phyloP scores from a whole-genome alignment of 2,329 filamentous ascomycete species.

The Aspergillus transmontanensis region DNA sequence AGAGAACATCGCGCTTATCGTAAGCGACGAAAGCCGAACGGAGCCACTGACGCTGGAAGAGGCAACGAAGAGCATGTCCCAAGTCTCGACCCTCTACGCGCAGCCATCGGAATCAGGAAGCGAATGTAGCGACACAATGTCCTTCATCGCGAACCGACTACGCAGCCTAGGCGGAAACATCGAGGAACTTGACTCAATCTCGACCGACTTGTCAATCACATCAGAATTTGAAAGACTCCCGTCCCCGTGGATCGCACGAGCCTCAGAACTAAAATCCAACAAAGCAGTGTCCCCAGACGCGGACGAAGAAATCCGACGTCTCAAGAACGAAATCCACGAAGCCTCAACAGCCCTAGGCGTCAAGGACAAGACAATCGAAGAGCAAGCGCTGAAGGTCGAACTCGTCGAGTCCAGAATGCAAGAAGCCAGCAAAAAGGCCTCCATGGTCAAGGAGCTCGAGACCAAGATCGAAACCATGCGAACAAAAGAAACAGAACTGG shows the following conservation, averaged over 20 bases:
- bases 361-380: slow-evolving; percentile 81
- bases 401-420: slow-evolving; percentile 85
- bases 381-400: slow-evolving; percentile 87
- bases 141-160: slow-evolving; percentile 68
- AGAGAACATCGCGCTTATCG: slow-evolving; percentile 63
- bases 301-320: slow-evolving; percentile 78
- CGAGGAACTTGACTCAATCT: slow-evolving; percentile 70
- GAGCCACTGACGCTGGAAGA: slow-evolving; percentile 70
- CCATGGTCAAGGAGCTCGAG: slow-evolving; percentile 48
- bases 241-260: slow-evolving; percentile 81
- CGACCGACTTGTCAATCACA: slow-evolving; percentile 70
- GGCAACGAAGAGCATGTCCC: slow-evolving; percentile 62
- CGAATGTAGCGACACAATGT: slow-evolving; percentile 62
- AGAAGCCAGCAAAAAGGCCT: slow-evolving; percentile 77
- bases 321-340: slow-evolving; percentile 80
- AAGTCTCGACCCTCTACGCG: slow-evolving; percentile 29
- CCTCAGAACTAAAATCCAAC: slow-evolving; percentile 77
- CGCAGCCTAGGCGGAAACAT: slow-evolving; percentile 66
- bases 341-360: slow-evolving; percentile 71
- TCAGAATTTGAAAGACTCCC: slow-evolving; percentile 76
- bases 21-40: slow-evolving; percentile 71
- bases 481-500: slow-evolving; percentile 35
- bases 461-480: slow-evolving; percentile 44
- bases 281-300: slow-evolving; percentile 80
- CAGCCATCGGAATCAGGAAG: slow-evolving; percentile 28